Conservation (phyloP, 495 filamentous ascomycete genomes). For the Aspergillus kassunensis region DNA sequence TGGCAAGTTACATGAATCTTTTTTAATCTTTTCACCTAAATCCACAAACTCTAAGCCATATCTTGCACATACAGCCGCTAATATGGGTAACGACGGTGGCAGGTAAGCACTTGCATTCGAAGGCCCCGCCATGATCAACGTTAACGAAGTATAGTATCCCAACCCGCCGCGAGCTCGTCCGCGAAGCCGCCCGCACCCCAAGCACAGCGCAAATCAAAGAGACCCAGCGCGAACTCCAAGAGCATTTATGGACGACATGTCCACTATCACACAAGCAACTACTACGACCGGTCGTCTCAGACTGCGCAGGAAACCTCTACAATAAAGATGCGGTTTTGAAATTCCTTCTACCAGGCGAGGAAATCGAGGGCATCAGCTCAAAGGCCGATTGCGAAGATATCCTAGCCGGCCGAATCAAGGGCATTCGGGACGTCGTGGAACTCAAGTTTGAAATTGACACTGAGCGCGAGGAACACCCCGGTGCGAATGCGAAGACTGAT, state of each 20-base stretch:
- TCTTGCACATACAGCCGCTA: background rate
- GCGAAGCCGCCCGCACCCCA: constrained; percentile 73
- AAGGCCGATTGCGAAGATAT: constrained; percentile 62
- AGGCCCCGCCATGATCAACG: background rate
- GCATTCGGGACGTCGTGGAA: constrained; percentile 82
- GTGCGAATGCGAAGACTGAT: constrained; percentile 33
- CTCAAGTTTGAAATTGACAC: constrained; percentile 69
- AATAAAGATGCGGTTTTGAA: constrained; percentile 91
- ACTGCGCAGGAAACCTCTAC: constrained; percentile 81
- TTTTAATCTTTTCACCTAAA: background rate
- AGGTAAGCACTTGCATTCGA: constrained; percentile 39
- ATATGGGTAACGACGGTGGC: constrained; percentile 97
- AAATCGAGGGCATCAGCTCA: constrained; percentile 47
- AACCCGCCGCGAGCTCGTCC: constrained; percentile 91
- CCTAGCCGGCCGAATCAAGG: constrained; percentile 67
- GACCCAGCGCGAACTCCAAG: constrained; percentile 72
- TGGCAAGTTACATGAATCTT: constrained; percentile 3
- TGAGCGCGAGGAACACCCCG: constrained; percentile 31
- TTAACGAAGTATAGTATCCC: constrained; percentile 60
- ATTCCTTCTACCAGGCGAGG: constrained; percentile 65
- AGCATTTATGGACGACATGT: constrained; percentile 81
- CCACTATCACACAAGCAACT: constrained; percentile 78
- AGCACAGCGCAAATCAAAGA: constrained; percentile 90
- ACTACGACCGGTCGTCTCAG: constrained; percentile 72
- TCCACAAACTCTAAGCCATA: background rate